Conservation (phyloP, 208 protist species). For the Crithidia brevicula region DNA sequence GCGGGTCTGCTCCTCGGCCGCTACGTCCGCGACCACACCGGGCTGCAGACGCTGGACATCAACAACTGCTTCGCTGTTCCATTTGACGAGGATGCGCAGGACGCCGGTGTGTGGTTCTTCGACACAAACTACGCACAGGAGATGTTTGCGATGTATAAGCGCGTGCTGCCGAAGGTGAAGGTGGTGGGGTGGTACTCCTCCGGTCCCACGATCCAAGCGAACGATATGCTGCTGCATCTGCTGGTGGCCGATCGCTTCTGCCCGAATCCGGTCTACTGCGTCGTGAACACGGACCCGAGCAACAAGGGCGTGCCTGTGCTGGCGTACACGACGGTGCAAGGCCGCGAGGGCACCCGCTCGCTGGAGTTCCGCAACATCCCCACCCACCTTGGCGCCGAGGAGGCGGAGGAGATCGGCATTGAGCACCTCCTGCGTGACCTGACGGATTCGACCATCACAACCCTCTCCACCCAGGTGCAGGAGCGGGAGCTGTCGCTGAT, state of each 20-base stretch:
- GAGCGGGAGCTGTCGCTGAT: conserved; percentile 94
- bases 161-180: conserved; percentile 98
- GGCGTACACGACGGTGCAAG: conserved; percentile 91
- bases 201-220: conserved; percentile 95
- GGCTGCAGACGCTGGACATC: conserved; percentile 83
- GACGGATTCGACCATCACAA: conserved; percentile 96
- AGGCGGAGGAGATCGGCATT: conserved; percentile 99
- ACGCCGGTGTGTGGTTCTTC: conserved; percentile 98
- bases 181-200: conserved; percentile 99
- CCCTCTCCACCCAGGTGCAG: conserved; percentile 94
- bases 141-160: conserved; percentile 99
- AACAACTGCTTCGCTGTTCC: conserved; percentile 99
- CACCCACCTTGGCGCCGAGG: conserved; percentile 95
- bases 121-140: conserved; percentile 96
- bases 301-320: conserved; percentile 91
- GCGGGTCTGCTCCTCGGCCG: conserved; percentile 97
- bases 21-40: conserved; percentile 54
- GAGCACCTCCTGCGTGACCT: conserved; percentile 99
- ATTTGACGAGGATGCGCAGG: conserved; percentile 99
- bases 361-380: conserved; percentile 92
- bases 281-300: conserved; percentile 90
- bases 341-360: conserved; percentile 70
- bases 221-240: conserved; percentile 98
- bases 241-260: conserved; percentile 94
- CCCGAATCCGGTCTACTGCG: conserved; percentile 92